Base-by-base conservation (phyloP, 352 stramenopile genomes). In the Pythium dissimile region DNA sequence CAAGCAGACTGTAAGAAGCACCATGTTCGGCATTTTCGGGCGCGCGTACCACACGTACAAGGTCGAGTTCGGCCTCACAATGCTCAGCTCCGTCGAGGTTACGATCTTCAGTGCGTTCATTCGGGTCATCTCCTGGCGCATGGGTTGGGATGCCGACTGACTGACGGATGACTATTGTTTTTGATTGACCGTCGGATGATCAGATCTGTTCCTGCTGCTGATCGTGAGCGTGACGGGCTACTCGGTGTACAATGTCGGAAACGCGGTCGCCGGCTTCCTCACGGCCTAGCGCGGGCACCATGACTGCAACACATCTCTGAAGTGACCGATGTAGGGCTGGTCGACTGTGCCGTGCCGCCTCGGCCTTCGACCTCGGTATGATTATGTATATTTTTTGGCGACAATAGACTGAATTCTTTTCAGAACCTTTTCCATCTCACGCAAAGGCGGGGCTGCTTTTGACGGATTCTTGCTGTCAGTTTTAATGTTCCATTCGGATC, bases 41-140 rank as follows among this genome's bases (percentile, higher is more conserved):
- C 76, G 75, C 38, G 69, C 87, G 53, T 93, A 93, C 66, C 75
- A 77, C 61, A 87, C 77, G 77, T 93, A 93, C 79, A 93, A 93
- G 75, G 71, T 93, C 41, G 84, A 93, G 80, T 93, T 91, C 53
- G 84, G 80, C 20, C 76, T 93, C 56, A 87, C 84, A 26, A 88
- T 93, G 75, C 69, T 93, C 20, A 89, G 76, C 67, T 79, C 78
- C 62, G 89, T 81, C 72, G 84, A 93, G 59, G 79, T 85, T 27
- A 57, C 77, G n/a, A 84, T 87, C 67, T 91, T 90, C 72, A 91
- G 84, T 93, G 69, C 67, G 84, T 90, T 8, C 5, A 9, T 20
- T 53, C 1, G 16, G 30, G 26, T 28, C n/a, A 9, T 31, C 13
- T 20, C 31, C 15, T 38, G 9, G 15, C 31, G 9, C 9, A 38